Evolutionary conservation across 2,329 filamentous ascomycete species (phyloP), one percentile per base, ranked within the genome.

Genomic region (Triangularia setosa): DNA sequence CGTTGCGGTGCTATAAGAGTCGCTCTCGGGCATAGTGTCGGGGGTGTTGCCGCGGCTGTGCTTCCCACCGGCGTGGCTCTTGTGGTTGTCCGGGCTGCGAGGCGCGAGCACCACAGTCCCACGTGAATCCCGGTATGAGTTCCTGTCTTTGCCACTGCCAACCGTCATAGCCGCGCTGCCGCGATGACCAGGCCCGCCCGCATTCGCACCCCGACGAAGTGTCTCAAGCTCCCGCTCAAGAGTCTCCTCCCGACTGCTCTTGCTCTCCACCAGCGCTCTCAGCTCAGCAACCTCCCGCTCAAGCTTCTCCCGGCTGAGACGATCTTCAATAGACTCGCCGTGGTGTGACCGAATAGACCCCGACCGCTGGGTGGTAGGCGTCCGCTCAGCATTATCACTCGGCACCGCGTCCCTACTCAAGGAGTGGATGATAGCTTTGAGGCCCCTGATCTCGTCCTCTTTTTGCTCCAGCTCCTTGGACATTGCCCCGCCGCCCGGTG

Each of bases 351-450:
- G 74, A 58, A 79, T 73, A 1, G 79, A 79, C n/a, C 72, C 73
- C 28, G 68, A 70, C 18, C 77, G 72, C 57, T 75, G 74, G 1
- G 30, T n/a, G n/a, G 69, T 72, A 9, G 75, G 70, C 3, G 66
- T 76, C 72, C 72, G 79, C 66, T 74, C 74, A 53, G 74, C 64
- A 56, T 74, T 73, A 54, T 77, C 76, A 24, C 72, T 77, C 3
- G 81, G 80, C n/a, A 84, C 79, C 11, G 88, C 85, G 69, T 92
- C 92, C 66, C 92, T 85, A 75, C 93, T 97, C 40, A 99, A 83
- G 18, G 92, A 97, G 78, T 98, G 94, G 66, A 99, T 98, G 74
- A 99, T 98, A 53, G 95, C 94, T 78, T 98, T 99, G 69, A 99
- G 84, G 56, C 95, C 95, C 67, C 94, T 87, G 73, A 99, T 98